phyloP scores from a whole-genome alignment of 768 basidiomycete genomes.

The Suillus paluster region DNA sequence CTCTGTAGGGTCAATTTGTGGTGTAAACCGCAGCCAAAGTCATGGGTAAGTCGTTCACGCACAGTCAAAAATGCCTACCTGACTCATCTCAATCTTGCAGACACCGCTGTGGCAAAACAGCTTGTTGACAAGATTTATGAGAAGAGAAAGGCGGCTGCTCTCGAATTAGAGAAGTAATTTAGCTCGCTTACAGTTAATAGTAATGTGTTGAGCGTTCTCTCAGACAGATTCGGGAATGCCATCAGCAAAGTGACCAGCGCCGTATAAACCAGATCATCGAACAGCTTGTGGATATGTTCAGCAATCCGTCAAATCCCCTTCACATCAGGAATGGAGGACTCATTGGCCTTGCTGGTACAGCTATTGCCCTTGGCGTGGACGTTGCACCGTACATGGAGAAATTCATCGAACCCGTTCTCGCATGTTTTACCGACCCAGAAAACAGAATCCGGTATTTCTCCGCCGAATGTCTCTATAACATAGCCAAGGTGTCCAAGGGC shows the following conservation, averaged over 20 bases:
- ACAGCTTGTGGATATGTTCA: constrained; percentile 95
- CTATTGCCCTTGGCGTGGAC: constrained; percentile 95
- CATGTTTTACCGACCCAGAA: constrained; percentile 93
- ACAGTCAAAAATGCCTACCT: not conserved
- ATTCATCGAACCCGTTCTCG: constrained; percentile 86
- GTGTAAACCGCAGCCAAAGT: not conserved
- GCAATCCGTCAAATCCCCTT: constrained; percentile 76
- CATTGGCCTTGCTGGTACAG: constrained; percentile 94
- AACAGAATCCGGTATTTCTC: constrained; percentile 97
- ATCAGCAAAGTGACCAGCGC: constrained; percentile 78
- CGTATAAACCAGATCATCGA: constrained; percentile 89
- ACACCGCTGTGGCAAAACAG: constrained; percentile 76
- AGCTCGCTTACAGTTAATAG: constrained; percentile 1
- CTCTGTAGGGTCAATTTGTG: not conserved
- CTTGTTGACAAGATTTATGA: constrained; percentile 94
- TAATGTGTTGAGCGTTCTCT: not conserved
- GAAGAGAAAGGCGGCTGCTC: constrained; percentile 93
- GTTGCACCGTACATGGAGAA: constrained; percentile 94
- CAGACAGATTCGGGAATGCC: constrained; percentile 87
- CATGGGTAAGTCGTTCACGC: constrained; percentile 8
- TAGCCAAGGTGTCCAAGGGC: constrained; percentile 96
- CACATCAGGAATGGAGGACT: constrained; percentile 94
- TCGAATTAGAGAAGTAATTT: constrained; percentile 90
- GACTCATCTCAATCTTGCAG: constrained; percentile 40
- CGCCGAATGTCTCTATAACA: constrained; percentile 97